phyloP scores from a whole-genome alignment of 1,139 yeast species.

The Sugiyamaella sp. region DNA sequence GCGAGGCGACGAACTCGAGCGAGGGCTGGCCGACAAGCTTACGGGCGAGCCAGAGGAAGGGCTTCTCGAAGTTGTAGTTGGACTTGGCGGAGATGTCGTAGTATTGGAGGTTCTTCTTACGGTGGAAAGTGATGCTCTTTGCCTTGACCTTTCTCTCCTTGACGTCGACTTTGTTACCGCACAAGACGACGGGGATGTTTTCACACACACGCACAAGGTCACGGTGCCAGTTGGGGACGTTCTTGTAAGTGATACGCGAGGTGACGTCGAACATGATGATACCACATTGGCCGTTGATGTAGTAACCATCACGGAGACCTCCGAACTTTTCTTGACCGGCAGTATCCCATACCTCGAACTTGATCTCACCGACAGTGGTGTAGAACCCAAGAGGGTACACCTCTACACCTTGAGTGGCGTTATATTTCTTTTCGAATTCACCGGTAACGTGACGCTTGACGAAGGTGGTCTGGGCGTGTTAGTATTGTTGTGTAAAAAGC shows the following conservation, averaged over 20 bases:
- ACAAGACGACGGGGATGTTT: conserved; percentile 97
- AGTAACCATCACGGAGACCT: conserved; percentile 99
- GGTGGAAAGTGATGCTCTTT: conserved; percentile 99
- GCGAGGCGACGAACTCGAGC: conserved; percentile 98
- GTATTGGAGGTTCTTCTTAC: conserved; percentile 99
- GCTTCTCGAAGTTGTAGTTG: conserved; percentile 99
- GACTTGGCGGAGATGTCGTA: conserved; percentile 99
- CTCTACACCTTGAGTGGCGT: conserved; percentile 99
- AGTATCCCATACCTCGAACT: conserved; percentile 99
- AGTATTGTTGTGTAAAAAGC: too few species aligned
- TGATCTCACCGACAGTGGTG: conserved; percentile 98
- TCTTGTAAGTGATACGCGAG: conserved; percentile 98
- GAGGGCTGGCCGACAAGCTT: conserved; percentile 98
- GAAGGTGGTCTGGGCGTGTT: conserved; percentile 77
- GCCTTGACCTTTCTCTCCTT: conserved; percentile 99
- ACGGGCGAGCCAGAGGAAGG: conserved; percentile 99
- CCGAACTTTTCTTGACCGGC: conserved; percentile 99
- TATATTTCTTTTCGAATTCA: conserved; percentile 98
- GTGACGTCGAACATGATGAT: conserved; percentile 99
- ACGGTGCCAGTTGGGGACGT: conserved; percentile 99
- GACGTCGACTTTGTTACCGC: conserved; percentile 99
- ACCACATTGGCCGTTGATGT: conserved; percentile 99
- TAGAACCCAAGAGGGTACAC: conserved; percentile 98
- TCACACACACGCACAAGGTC: conserved; percentile 99
- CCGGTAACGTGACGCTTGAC: conserved; percentile 99